phyloP scores from a whole-genome alignment of 768 basidiomycete species.

The Russula abietina region DNA sequence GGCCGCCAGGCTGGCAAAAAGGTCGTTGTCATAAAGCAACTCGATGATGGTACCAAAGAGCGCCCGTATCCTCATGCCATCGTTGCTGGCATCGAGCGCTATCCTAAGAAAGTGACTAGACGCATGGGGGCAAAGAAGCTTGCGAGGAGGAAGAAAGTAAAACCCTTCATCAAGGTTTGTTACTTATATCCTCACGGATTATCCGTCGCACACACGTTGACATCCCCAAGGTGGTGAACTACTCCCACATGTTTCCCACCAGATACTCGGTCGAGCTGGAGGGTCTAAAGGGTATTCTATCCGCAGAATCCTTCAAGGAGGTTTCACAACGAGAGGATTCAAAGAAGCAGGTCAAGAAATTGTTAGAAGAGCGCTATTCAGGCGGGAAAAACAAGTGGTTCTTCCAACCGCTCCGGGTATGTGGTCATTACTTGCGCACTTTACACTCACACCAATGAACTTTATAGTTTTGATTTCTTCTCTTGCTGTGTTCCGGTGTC shows the following conservation, averaged over 20 bases:
- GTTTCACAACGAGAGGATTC: conserved; percentile 89
- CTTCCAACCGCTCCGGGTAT: conserved; percentile 78
- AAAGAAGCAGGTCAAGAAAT: conserved; percentile 94
- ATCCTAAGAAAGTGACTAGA: conserved; percentile 95
- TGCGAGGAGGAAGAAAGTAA: conserved; percentile 89
- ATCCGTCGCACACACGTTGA: neutral
- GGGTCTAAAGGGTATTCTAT: conserved; percentile 80
- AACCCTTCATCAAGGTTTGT: conserved; percentile 98
- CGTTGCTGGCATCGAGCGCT: conserved; percentile 96
- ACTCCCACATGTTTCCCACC: conserved; percentile 57
- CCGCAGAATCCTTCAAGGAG: conserved; percentile 94
- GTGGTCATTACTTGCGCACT: conserved; percentile 28
- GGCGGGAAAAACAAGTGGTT: conserved; percentile 98
- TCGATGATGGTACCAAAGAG: conserved; percentile 95
- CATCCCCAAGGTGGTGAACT: conserved; percentile 76
- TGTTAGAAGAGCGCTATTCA: conserved; percentile 91
- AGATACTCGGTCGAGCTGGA: conserved; percentile 98
- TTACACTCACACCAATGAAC: neutral
- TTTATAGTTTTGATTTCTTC: conserved; percentile 34
- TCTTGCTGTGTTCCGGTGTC: conserved; percentile 18
- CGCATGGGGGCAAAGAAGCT: conserved; percentile 97
- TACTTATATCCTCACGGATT: neutral
- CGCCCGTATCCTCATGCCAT: conserved; percentile 96
- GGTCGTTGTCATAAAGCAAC: conserved; percentile 97
- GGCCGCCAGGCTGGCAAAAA: conserved; percentile 99